phyloP scores from a whole-genome alignment of 75 land plant species.

The Pinus taeda region DNA sequence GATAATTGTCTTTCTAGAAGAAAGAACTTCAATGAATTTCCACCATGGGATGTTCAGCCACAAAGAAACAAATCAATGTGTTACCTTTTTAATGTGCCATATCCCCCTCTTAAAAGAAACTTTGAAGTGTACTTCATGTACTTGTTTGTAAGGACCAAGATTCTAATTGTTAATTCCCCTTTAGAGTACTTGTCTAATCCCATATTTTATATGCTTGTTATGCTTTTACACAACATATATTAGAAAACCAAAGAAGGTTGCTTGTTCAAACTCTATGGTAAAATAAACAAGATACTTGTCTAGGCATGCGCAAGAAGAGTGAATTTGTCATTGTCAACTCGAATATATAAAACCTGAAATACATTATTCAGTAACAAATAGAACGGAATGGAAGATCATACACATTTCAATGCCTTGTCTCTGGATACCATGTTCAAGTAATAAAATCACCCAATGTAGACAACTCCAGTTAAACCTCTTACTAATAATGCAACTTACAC shows the following conservation, averaged over 20 bases:
- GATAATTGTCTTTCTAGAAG: too few species aligned
- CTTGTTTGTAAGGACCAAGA: conserved; percentile 38
- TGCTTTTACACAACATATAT: neutral
- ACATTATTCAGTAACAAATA: neutral
- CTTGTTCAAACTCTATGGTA: neutral
- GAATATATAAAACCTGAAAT: conserved; percentile 37
- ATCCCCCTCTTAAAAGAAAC: conserved; percentile 79
- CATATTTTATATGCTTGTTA: neutral
- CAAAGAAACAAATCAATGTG: too few species aligned
- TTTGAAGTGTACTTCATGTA: conserved; percentile 86
- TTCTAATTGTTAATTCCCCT: neutral
- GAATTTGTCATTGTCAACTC: conserved; percentile 53
- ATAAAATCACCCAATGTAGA: neutral
- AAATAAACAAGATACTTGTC: conserved; percentile 45
- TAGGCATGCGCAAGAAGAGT: conserved; percentile 88
- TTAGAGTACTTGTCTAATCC: neutral
- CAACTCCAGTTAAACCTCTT: neutral
- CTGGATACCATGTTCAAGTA: neutral
- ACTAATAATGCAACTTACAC: conserved; percentile 42
- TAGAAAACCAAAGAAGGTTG: neutral
- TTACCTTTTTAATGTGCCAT: too few species aligned
- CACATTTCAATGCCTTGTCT: neutral
- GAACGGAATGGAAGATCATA: neutral
- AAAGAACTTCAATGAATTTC: too few species aligned
- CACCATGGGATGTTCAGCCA: too few species aligned